phyloP scores from a whole-genome alignment of 768 basidiomycete species.

The Hypholoma sublateritium region DNA sequence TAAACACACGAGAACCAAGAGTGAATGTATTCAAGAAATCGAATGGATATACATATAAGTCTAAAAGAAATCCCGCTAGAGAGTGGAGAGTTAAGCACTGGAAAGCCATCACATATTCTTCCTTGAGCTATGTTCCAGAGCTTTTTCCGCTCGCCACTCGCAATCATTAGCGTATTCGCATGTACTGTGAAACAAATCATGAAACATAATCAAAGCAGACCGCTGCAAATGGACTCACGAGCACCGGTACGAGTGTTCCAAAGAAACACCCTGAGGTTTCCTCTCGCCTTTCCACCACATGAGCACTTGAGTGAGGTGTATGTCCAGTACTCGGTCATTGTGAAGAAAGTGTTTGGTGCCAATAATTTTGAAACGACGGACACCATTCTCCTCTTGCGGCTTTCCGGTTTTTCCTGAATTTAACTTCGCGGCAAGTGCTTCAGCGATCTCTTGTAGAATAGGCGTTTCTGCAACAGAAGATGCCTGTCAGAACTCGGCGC shows the following conservation, averaged over 20 bases:
- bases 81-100: no score
- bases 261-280: constrained; percentile 65
- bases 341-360: constrained; percentile 63
- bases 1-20: no score
- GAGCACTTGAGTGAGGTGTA: constrained; percentile 53
- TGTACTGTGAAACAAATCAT: constrained; percentile 34
- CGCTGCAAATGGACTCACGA: constrained; percentile 44
- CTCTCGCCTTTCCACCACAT: constrained; percentile 78
- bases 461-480: not conserved
- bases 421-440: not conserved
- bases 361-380: constrained; percentile 46
- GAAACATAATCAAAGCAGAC: not conserved
- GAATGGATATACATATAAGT: no score
- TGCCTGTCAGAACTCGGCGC: no score
- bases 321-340: constrained; percentile 51
- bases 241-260: constrained; percentile 63
- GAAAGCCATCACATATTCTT: not conserved
- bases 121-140: constrained; percentile 31
- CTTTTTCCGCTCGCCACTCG: constrained; percentile 75
- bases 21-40: no score
- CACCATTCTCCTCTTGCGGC: constrained; percentile 14
- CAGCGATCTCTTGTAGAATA: not conserved
- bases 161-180: constrained; percentile 78
- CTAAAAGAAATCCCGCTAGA: no score
- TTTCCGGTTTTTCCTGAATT: not conserved